Base-by-base conservation (phyloP, 2,329 filamentous ascomycete genomes). In the Colletotrichum sp. region DNA sequence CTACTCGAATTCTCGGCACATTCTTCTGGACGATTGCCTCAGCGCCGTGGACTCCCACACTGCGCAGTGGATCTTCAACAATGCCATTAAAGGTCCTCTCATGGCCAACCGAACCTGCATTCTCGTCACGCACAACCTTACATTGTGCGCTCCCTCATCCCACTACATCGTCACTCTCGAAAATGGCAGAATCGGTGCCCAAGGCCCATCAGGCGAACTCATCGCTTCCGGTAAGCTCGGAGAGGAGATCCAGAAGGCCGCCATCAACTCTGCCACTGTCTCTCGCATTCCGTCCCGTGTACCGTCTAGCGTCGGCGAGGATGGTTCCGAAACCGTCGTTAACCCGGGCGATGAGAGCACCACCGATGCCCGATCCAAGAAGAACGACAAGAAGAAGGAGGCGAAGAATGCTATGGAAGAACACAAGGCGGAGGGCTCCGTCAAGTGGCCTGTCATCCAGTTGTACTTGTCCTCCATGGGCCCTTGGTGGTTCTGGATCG, bases 11-110 rank as follows among this genome's bases (percentile, higher is more conserved):
- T 97, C 96, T 8, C 93, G 93, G 67, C 96, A 98, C 82, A 86
- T 99, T 18, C 89, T 99, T 13, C 89, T 99, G 64, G 97, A 99
- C 80, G 97, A 99, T 82, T 98, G 97, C 76, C 89, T 99, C 57
- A 98, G 96, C 80, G 97, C 97, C 33, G 97, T 99, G 38, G 97
- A 99, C 82, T 97, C 97, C 5, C 97, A 99, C 79, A 98, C 97
- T 0, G 96, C 96, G 3, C 97, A 98, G 82, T 98, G 97, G 93
- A 98, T 99, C 77, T 98, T 98, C 84, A 94, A 93, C 81, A 94
- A 98, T 83, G 98, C 96, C 73, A 93, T 99, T 76, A 93, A 93
- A 78, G 97, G 97, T 3, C 94, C 95, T 8, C 85, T 99, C 66
- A 98, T 99, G 97, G 86, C 90, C 72, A 89, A 92, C 80, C 92